These are phyloP conservation scores for Flaveria sonorensis DNA, from an alignment of 129 eudicot genomes.

Conservation along the genomic window DNA sequence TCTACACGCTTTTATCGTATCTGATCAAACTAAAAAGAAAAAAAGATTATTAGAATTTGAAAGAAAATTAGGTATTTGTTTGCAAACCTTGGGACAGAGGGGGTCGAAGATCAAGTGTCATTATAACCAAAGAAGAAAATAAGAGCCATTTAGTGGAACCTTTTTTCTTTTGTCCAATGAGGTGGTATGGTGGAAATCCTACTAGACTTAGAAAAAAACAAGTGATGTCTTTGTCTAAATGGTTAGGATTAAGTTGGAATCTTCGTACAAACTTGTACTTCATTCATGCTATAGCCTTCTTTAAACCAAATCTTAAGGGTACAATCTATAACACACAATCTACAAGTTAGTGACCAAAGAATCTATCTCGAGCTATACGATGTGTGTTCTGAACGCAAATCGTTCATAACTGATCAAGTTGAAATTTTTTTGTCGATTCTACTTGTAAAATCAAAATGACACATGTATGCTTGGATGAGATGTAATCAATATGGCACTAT, in stretches of 20 bases:
- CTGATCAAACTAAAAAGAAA: conserved; percentile 19
- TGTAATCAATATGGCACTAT: no score
- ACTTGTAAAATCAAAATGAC: neutral
- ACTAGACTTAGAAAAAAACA: conserved; percentile 21
- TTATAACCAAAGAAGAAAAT: conserved; percentile 30
- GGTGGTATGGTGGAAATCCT: conserved; percentile 38
- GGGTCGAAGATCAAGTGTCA: conserved; percentile 33
- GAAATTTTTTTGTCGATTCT: neutral
- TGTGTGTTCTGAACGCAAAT: no score
- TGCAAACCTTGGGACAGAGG: conserved; percentile 25
- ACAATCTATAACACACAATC: neutral
- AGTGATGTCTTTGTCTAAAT: conserved; percentile 33
- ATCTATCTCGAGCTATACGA: neutral
- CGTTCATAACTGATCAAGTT: neutral
- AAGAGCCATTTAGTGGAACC: conserved; percentile 28
- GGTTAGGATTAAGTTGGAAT: conserved; percentile 17
- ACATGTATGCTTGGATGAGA: no score
- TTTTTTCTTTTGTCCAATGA: conserved; percentile 31
- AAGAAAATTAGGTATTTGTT: conserved; percentile 39
- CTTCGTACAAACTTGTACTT: conserved; percentile 41
- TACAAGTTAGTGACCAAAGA: neutral
- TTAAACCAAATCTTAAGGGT: neutral
- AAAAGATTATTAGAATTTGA: conserved; percentile 29
- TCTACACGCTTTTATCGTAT: conserved; percentile 1
- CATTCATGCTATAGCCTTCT: neutral